Evolutionary conservation across 345 rosid species (phyloP).

Genomic region (Dovyalis caffra): DNA sequence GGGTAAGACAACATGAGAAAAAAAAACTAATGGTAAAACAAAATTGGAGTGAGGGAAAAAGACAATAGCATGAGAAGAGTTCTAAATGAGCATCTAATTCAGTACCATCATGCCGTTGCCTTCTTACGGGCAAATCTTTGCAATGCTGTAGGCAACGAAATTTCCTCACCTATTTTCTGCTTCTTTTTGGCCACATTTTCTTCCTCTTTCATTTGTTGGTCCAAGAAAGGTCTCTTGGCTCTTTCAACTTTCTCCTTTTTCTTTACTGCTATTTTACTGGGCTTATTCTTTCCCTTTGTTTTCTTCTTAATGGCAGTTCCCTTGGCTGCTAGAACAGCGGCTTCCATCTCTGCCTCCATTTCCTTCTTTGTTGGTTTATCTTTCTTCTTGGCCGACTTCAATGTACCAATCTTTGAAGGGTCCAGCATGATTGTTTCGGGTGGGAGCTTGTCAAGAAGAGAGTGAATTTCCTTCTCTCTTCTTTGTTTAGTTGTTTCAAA

Average conservation of each 20-base stretch:
- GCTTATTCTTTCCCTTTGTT: constrained; percentile 83
- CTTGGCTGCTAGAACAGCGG: constrained; percentile 59
- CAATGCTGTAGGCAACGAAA: constrained; percentile 50
- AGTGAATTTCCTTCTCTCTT: constrained; percentile 77
- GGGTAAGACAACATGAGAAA: too few relatives aligned
- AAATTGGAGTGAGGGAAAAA: neutral
- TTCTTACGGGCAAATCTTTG: constrained; percentile 55
- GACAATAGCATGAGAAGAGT: neutral
- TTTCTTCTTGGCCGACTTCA: constrained; percentile 50
- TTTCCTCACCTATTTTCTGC: constrained; percentile 47
- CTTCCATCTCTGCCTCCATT: constrained; percentile 63
- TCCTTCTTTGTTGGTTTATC: constrained; percentile 60
- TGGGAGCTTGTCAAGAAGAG: constrained; percentile 91
- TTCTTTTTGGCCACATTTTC: constrained; percentile 43
- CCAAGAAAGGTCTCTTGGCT: constrained; percentile 69
- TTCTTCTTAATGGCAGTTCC: constrained; percentile 54
- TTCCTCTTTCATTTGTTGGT: constrained; percentile 39
- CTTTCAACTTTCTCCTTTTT: constrained; percentile 48
- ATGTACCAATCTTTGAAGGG: constrained; percentile 81
- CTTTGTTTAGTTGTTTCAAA: constrained; percentile 85
- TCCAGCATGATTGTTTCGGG: constrained; percentile 88
- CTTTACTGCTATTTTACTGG: constrained; percentile 66
- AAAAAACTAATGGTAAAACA: neutral
- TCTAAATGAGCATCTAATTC: neutral
- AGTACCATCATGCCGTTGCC: neutral